Base-by-base conservation (phyloP, 2,329 filamentous ascomycete species). In the Microdochium bolleyi region DNA sequence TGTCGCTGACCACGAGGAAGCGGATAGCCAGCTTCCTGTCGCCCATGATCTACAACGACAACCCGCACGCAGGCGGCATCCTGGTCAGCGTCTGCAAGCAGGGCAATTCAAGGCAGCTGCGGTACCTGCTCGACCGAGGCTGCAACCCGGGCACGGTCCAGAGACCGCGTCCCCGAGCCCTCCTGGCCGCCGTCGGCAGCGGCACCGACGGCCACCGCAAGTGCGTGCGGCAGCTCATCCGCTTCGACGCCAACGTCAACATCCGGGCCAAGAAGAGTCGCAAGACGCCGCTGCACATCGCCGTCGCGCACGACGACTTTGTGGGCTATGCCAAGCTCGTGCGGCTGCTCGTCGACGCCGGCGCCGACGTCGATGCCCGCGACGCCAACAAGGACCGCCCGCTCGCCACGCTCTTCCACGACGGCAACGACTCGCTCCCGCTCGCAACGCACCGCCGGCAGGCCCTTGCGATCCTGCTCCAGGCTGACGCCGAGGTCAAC, bases 291-390 rank as follows among this genome's bases (percentile, higher is more conserved):
- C 51, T 57, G 9, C 57, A 56, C 25, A 41, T 56, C 16, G 57
- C 54, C 3, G 46, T 57, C 30, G 51, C 52, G 49, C 41, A 56
- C 34, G 25, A 50, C 32, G 37, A 54, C 21, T 57, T 57, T 48
- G 41, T 52, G 10, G 56, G 57, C 49, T 57, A 59, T 30, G 38
- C 49, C 34, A 59, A 56, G 48, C 53, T 57, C 19, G 53, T 57
- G 34, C 55, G 52, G 57, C 49, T 59, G n/a, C 52, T 57, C 11
- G 27, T 57, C 5, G 34, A 52, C 25, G 49, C 27, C 30, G 48
- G 48, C 19, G 51, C 50, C 3, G 25, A 52, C 22, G 44, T 48
- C 3, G 37, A 55, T n/a, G 50, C 48, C n/a, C 48, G 38, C 10
- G 54, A 53, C 37, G 22, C 37, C 16, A 53, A 51, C 24, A 53